Evolutionary conservation across 305 asterid species (phyloP).

Genomic region (Fraxinus latifolia): DNA sequence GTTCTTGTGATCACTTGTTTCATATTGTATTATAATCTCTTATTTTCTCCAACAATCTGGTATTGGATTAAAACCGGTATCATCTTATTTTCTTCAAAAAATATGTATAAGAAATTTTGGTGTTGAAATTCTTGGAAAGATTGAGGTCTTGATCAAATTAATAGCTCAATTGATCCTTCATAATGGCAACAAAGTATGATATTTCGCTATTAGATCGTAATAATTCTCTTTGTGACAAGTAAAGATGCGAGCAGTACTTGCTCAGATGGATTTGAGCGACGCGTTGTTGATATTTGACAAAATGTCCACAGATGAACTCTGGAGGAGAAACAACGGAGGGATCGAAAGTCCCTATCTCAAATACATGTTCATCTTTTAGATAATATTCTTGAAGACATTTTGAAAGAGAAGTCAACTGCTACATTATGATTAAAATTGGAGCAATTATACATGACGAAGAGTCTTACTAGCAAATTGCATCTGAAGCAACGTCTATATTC

Average conservation of each 20-base stretch:
- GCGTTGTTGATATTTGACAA: not conserved
- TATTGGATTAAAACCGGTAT: not conserved
- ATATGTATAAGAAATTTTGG: not conserved
- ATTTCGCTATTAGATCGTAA: too few relatives aligned
- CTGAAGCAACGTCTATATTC: too few relatives aligned
- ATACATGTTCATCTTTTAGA: not conserved
- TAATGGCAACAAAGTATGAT: not conserved
- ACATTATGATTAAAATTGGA: not conserved
- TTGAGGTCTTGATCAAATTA: not conserved
- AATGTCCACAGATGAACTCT: not conserved
- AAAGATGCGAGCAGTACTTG: not conserved
- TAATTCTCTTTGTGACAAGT: not conserved
- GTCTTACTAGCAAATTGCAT: too few relatives aligned
- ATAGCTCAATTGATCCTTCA: not conserved
- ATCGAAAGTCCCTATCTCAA: not conserved
- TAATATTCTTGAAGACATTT: not conserved
- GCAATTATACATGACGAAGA: too few relatives aligned
- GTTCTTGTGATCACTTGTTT: not conserved
- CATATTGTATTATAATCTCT: not conserved
- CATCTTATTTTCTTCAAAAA: not conserved
- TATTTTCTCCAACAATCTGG: not conserved
- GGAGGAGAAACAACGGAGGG: not conserved
- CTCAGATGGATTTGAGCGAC: not conserved
- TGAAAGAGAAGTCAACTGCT: not conserved
- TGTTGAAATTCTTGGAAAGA: not conserved